Percentiles rank a stretch among this genome's conserved stretches.
These are phyloP conservation scores for Diaporthe velutina DNA, from an alignment of 2,329 filamentous ascomycete genomes.

Conservation along the genomic window DNA sequence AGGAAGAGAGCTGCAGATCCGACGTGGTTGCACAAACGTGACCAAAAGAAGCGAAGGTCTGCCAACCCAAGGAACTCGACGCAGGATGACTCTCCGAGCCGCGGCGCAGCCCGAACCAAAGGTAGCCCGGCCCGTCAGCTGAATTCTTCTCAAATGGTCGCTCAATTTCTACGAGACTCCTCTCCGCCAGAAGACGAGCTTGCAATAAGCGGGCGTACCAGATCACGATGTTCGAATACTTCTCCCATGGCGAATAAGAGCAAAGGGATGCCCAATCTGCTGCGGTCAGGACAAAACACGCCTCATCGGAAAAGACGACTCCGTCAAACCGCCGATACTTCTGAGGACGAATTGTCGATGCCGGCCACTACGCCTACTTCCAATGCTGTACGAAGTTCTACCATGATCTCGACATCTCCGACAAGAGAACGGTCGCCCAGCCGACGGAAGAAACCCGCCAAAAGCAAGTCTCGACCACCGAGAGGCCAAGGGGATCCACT, in stretches of 20 bases:
- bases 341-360: slow-evolving; percentile 38
- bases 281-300: background rate
- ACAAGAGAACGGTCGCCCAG: background rate
- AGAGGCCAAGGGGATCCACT: background rate
- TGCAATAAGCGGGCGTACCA: background rate
- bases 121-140: background rate
- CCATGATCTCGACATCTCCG: background rate
- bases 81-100: slow-evolving; percentile 35
- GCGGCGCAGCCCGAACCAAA: slow-evolving; percentile 17
- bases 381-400: background rate
- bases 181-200: slow-evolving; percentile 34
- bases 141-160: background rate
- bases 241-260: slow-evolving; percentile 2
- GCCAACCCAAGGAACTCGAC: background rate
- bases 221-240: background rate
- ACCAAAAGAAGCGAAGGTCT: slow-evolving; percentile 31
- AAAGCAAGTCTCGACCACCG: background rate
- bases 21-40: slow-evolving; percentile 27
- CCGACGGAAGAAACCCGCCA: background rate
- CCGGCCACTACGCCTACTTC: slow-evolving; percentile 30
- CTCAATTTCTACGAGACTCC: background rate
- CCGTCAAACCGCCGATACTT: slow-evolving; percentile 20
- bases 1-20: slow-evolving; percentile 36
- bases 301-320: background rate
- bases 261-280: background rate